phyloP scores from a whole-genome alignment of 1,284 basidiomycete genomes.

The Cutaneotrichosporon cavernicola region DNA sequence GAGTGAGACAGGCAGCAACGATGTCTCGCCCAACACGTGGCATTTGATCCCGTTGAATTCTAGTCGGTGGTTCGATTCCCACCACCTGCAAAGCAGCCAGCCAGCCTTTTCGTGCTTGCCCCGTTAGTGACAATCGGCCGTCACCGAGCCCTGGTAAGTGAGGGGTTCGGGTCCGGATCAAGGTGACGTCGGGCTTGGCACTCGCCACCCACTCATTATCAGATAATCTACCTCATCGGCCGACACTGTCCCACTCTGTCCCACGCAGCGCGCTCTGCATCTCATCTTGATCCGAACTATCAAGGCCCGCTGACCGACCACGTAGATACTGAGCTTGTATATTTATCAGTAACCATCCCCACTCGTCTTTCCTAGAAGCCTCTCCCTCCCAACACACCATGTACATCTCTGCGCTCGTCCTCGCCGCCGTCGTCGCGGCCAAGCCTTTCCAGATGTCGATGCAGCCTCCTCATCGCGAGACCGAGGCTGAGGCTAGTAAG shows the following conservation, averaged over 20 bases:
- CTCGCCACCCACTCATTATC: slow-evolving; percentile 1
- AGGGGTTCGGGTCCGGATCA: not conserved
- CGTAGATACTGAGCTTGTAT: not conserved
- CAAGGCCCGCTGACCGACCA: not conserved
- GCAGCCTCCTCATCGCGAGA: slow-evolving; percentile 26
- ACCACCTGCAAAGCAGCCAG: not conserved
- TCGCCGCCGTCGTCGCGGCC: slow-evolving; percentile 8
- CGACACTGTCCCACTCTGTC: not conserved
- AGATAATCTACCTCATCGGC: not conserved
- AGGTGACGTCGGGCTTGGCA: not conserved
- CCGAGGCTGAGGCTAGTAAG: slow-evolving; percentile 35
- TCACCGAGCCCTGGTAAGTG: not conserved
- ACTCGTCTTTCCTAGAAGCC: not conserved
- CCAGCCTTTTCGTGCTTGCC: not conserved
- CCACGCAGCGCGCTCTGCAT: not conserved
- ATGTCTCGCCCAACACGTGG: not conserved
- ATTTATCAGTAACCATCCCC: not conserved
- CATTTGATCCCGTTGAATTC: not conserved
- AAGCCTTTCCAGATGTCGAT: slow-evolving; percentile 10
- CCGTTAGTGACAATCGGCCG: not conserved
- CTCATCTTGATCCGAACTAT: not conserved
- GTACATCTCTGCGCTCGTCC: slow-evolving; percentile 11
- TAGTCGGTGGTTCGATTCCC: not conserved
- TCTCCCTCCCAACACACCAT: slow-evolving; percentile 6
- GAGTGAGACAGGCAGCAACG: too few species aligned